Evolutionary conservation across 495 filamentous ascomycete species (phyloP).

Genomic region (Diplogelasinospora grovesii): DNA sequence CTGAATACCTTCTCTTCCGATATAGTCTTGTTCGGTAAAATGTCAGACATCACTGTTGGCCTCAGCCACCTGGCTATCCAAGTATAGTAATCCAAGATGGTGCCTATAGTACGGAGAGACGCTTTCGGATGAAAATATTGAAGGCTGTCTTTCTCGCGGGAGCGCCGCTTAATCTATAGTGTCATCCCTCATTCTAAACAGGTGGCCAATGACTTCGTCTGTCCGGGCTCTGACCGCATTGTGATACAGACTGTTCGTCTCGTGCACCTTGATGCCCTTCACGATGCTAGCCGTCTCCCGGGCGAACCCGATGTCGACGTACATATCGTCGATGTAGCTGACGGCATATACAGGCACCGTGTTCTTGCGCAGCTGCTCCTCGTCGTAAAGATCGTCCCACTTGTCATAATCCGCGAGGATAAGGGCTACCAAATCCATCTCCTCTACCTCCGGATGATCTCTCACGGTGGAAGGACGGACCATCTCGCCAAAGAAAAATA

Average conservation of each 20-base stretch:
- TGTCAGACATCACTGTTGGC: too few species aligned
- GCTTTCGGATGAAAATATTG: neutral
- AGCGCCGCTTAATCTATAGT: conserved; percentile 53
- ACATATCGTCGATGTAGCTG: conserved; percentile 90
- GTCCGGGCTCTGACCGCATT: conserved; percentile 66
- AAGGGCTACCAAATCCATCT: conserved; percentile 59
- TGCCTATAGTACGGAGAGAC: too few species aligned
- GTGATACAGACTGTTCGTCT: conserved; percentile 84
- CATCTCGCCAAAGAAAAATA: conserved; percentile 91
- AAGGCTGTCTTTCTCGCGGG: neutral
- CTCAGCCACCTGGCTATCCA: neutral
- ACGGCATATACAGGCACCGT: conserved; percentile 84
- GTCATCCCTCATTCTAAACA: conserved; percentile 69
- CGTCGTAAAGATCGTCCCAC: conserved; percentile 74
- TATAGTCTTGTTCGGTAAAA: too few species aligned
- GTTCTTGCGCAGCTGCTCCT: conserved; percentile 64
- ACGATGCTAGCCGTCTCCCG: conserved; percentile 69
- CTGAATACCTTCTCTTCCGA: too few species aligned
- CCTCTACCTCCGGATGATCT: conserved; percentile 61
- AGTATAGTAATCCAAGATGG: too few species aligned
- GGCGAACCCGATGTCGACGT: conserved; percentile 71
- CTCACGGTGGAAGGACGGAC: conserved; percentile 77
- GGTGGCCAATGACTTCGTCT: conserved; percentile 63
- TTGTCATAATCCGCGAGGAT: conserved; percentile 56
- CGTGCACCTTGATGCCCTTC: conserved; percentile 67